Base-by-base conservation (phyloP, 129 eudicot species). In the Pulicaria dysenterica region DNA sequence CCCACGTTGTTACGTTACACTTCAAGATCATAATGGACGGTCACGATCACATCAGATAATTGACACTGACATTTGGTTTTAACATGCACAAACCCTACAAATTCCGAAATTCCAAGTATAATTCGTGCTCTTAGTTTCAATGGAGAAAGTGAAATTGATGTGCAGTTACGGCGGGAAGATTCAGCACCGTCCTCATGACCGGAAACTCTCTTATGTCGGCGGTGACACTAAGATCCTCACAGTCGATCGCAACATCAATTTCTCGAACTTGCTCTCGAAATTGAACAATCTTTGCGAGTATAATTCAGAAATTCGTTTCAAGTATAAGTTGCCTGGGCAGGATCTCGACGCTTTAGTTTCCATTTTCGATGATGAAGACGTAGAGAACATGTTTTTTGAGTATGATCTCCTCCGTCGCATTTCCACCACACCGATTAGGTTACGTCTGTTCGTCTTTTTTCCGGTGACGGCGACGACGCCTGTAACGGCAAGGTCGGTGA, bases 111-210 rank as follows among this genome's bases (percentile, higher is more conserved):
- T 7, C 49, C 24, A 58, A 31, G 37, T 73, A 31, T 4, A 5
- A 12, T 11, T 24, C 12, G 3, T 44, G 39, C 42, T 9, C 37
- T 41, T n/a, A n/a, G n/a, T n/a, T n/a, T 64, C 78, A 34, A 75
- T 61, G 62, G 79, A 76, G 73, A 89, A 86, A 69, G 92, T 86
- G 34, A 89, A 86, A 58, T 55, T 89, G 36, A 85, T 89, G 83
- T 75, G 85, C 82, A 89, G 96, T 67, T 89, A 86, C 40, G 96
- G 96, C 54, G 96, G 96, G 0, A 89, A 76, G 40, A 89, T 89
- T 14, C 89, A 77, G 46, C 75, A 79, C 43, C 74, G 92, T n/a
- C 76, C 84, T 10, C 66, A 67, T 17, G 85, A 83, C 50, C 77
- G 77, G 34, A 83, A 80, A 36, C 92, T 89, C 65, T 9, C 83